phyloP scores from a whole-genome alignment of 192 early-diverging fungal species.

The Linnemannia zychae region DNA sequence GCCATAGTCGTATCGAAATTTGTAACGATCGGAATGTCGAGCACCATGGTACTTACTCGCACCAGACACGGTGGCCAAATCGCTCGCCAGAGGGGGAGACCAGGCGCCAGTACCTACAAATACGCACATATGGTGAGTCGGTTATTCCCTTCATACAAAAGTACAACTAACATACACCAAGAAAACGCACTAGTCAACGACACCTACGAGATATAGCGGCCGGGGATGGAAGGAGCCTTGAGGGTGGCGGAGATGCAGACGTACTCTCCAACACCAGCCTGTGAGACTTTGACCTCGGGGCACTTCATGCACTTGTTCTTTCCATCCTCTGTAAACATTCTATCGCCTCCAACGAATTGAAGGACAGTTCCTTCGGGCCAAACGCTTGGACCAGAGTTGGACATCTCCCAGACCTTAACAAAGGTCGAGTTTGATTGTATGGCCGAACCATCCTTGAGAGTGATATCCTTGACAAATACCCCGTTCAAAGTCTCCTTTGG shows the following conservation, averaged over 20 bases:
- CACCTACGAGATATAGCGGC: slow-evolving; percentile 66
- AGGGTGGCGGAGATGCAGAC: slow-evolving; percentile 71
- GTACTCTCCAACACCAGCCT: slow-evolving; percentile 62
- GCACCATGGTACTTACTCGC: slow-evolving; percentile 53
- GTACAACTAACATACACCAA: background rate
- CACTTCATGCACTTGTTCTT: slow-evolving; percentile 32
- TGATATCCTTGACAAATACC: slow-evolving; percentile 75
- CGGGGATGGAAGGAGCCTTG: slow-evolving; percentile 68
- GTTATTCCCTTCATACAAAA: background rate
- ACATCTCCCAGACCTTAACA: slow-evolving; percentile 77
- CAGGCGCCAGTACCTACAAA: slow-evolving; percentile 68
- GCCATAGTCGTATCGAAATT: background rate
- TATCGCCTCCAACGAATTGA: slow-evolving; percentile 68
- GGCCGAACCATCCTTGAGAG: slow-evolving; percentile 68
- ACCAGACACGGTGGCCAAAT: slow-evolving; percentile 79
- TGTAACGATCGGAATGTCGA: background rate
- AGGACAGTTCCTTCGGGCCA: slow-evolving; percentile 75
- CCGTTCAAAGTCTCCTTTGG: slow-evolving; percentile 15
- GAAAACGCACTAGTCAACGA: background rate
- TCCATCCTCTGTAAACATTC: slow-evolving; percentile 56
- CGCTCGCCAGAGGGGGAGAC: slow-evolving; percentile 67
- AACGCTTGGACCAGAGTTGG: slow-evolving; percentile 66
- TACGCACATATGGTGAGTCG: background rate
- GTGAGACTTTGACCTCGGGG: slow-evolving; percentile 56
- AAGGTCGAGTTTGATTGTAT: slow-evolving; percentile 62